Percentiles rank a stretch among this genome's conserved stretches.
These are phyloP conservation scores for Apostasia shenzhenica DNA, from an alignment of 106 monocot genomes.

Conservation along the genomic window DNA sequence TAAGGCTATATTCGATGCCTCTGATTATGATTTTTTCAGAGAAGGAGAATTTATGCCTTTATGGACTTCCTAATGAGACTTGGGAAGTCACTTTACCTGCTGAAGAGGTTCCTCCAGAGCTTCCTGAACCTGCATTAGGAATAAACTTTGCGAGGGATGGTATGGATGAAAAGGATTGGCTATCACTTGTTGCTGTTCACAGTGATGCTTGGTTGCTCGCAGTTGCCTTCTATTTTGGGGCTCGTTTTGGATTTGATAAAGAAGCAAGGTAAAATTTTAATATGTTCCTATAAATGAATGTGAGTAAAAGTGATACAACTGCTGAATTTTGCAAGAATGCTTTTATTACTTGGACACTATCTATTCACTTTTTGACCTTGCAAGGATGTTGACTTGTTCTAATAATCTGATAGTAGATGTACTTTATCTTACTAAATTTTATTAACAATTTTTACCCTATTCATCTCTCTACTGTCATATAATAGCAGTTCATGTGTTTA, in stretches of 20 bases:
- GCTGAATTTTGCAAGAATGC: no score
- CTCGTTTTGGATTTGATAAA: constrained; percentile 11
- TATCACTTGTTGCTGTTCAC: constrained; percentile 14
- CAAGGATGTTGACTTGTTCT: no score
- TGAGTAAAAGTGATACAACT: no score
- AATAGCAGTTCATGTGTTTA: no score
- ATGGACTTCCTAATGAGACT: constrained; percentile 6
- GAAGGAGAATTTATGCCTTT: constrained; percentile 8
- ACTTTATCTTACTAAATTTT: no score
- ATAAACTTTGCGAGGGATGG: constrained; percentile 12
- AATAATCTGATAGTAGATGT: no score
- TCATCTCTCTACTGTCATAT: no score
- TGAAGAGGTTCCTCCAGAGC: constrained; percentile 7
- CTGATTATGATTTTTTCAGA: background rate
- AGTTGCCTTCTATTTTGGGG: constrained; percentile 12
- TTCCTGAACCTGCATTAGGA: constrained; percentile 7
- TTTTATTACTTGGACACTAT: no score
- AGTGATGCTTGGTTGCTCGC: constrained; percentile 6
- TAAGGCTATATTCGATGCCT: no score
- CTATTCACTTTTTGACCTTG: no score
- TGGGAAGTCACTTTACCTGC: constrained; percentile 7
- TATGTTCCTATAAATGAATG: no score
- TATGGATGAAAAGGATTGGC: constrained; percentile 12
- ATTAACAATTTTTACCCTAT: no score
- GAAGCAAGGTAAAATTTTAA: background rate